phyloP scores from a whole-genome alignment of 208 protist genomes.

The Tritrichomonas musculus region DNA sequence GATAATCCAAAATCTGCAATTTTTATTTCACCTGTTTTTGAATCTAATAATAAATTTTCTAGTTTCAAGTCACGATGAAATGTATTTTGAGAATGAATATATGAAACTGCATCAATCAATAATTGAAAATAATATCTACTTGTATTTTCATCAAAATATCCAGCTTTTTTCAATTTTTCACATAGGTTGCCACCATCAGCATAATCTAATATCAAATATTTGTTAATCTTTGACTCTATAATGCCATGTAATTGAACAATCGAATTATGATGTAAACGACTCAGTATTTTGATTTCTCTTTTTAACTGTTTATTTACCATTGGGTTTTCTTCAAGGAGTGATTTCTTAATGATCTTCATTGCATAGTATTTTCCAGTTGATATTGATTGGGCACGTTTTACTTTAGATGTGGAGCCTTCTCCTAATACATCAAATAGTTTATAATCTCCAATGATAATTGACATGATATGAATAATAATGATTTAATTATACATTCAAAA shows the following conservation, averaged over 20 bases:
- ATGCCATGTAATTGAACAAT: not conserved
- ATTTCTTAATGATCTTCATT: not conserved
- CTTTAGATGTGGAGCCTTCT: slow-evolving; percentile 97
- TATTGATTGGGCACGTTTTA: slow-evolving; percentile 63
- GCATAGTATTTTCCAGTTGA: not conserved
- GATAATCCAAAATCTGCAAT: slow-evolving; percentile 53
- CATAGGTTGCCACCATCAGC: not conserved
- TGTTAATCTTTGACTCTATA: not conserved
- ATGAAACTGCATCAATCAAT: slow-evolving; percentile 11
- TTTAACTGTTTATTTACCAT: not conserved
- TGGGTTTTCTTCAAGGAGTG: not conserved
- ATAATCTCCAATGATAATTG: slow-evolving; percentile 59
- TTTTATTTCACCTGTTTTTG: slow-evolving; percentile 44
- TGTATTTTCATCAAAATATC: not conserved
- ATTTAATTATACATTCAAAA: too few relatives aligned
- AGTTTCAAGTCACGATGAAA: slow-evolving; percentile 52
- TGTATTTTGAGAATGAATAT: slow-evolving; percentile 3
- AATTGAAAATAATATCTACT: slow-evolving; percentile 25
- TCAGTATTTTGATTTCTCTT: slow-evolving; percentile 32
- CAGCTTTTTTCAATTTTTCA: not conserved
- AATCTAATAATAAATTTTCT: slow-evolving; percentile 46
- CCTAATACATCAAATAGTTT: slow-evolving; percentile 92
- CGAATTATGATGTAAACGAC: not conserved
- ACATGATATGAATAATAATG: too few relatives aligned
- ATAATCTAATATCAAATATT: not conserved